phyloP scores from a whole-genome alignment of 768 basidiomycete genomes.

The Russula earlei region DNA sequence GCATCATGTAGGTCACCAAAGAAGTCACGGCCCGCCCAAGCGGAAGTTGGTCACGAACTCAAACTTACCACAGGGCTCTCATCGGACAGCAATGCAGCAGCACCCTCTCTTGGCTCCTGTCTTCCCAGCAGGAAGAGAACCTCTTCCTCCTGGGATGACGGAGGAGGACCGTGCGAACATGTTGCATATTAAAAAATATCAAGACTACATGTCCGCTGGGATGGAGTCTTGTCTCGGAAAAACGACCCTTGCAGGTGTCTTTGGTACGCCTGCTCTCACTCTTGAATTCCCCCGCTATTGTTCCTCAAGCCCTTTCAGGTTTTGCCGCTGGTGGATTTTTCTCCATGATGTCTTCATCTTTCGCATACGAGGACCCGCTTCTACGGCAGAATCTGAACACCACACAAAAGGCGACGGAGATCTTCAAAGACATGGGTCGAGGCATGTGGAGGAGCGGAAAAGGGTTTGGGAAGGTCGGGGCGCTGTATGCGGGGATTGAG shows the following conservation, averaged over 20 bases:
- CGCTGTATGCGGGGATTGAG: constrained; percentile 89
- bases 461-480: constrained; percentile 91
- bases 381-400: constrained; percentile 55
- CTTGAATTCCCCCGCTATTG: neutral
- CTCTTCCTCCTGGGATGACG: constrained; percentile 72
- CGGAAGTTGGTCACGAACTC: neutral
- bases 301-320: constrained; percentile 38
- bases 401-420: constrained; percentile 70
- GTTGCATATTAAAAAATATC: constrained; percentile 68
- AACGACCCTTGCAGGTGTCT: constrained; percentile 68
- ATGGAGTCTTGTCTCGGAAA: constrained; percentile 87
- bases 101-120: constrained; percentile 52
- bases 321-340: constrained; percentile 92
- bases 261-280: constrained; percentile 46
- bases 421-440: constrained; percentile 90
- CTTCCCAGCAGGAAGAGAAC: constrained; percentile 80
- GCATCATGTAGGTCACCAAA: no score
- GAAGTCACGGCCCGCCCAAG: neutral
- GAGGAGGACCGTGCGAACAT: constrained; percentile 67
- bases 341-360: constrained; percentile 91
- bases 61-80: neutral
- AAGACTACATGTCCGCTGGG: constrained; percentile 54
- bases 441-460: constrained; percentile 87
- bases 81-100: constrained; percentile 13
- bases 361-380: constrained; percentile 90